These are phyloP conservation scores for Schizopora paradoxa DNA, from an alignment of 1,284 basidiomycete species.

Conservation along the genomic window DNA sequence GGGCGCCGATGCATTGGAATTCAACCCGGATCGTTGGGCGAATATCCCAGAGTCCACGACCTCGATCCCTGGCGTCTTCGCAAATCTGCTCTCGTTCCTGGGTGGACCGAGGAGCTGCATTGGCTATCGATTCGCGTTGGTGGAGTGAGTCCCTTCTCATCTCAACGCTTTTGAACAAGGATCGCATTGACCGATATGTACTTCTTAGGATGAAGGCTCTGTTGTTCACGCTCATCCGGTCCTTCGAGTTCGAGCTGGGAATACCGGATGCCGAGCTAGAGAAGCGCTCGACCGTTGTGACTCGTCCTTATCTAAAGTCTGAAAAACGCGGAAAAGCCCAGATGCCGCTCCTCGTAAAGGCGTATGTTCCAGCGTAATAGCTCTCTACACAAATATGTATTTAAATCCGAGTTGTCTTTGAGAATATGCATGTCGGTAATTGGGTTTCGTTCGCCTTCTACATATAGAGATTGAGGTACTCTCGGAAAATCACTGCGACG, in stretches of 20 bases:
- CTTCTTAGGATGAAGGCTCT: conserved; percentile 35
- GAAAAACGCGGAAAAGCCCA: conserved; percentile 19
- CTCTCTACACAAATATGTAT: too few species aligned
- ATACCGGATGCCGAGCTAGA: conserved; percentile 24
- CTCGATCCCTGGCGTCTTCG: conserved; percentile 29
- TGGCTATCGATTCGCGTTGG: conserved; percentile 41
- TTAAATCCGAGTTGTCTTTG: too few species aligned
- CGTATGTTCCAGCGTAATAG: not conserved
- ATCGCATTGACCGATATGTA: conserved; percentile 1
- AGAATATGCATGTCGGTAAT: too few species aligned
- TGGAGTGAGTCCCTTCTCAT: conserved; percentile 31
- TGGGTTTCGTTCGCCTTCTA: too few species aligned
- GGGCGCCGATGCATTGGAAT: conserved; percentile 38
- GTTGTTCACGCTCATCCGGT: conserved; percentile 37
- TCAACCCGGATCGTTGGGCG: conserved; percentile 30
- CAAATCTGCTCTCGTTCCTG: conserved; percentile 29
- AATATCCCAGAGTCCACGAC: conserved; percentile 19
- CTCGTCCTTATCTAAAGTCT: conserved; percentile 21
- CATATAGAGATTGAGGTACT: too few species aligned
- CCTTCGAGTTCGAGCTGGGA: conserved; percentile 33
- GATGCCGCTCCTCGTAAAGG: conserved; percentile 23
- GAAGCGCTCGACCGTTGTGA: conserved; percentile 20
- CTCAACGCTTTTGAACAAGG: not conserved
- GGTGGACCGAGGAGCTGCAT: conserved; percentile 28
- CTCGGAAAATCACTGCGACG: too few species aligned